Conservation (phyloP, 768 basidiomycete species). For the Serendipita sp. region DNA sequence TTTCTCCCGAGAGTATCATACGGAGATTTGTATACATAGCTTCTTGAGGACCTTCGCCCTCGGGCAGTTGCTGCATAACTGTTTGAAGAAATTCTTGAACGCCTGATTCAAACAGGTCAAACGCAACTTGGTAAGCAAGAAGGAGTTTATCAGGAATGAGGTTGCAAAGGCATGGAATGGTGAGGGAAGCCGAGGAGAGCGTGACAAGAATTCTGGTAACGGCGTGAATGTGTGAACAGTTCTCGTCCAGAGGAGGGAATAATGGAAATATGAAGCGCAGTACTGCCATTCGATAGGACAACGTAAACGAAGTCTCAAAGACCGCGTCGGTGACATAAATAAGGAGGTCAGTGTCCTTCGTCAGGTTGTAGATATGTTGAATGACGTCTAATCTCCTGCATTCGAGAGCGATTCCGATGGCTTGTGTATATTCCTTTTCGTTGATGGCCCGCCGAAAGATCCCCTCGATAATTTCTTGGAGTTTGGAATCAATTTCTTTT, state of each 20-base stretch:
- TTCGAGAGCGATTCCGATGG: slow-evolving; percentile 89
- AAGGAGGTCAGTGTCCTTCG: slow-evolving; percentile 60
- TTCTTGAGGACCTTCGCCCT: slow-evolving; percentile 38
- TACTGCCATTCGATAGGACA: slow-evolving; percentile 70
- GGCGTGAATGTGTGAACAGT: slow-evolving; percentile 59
- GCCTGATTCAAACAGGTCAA: slow-evolving; percentile 88
- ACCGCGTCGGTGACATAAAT: slow-evolving; percentile 87
- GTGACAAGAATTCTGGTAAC: slow-evolving; percentile 83
- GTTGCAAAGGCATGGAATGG: slow-evolving; percentile 46
- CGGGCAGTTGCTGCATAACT: slow-evolving; percentile 50
- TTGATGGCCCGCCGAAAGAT: slow-evolving; percentile 75
- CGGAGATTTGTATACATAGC: slow-evolving; percentile 54
- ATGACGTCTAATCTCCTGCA: slow-evolving; percentile 79
- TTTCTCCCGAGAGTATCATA: slow-evolving; percentile 75
- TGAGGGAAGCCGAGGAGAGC: slow-evolving; percentile 63
- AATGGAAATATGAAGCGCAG: slow-evolving; percentile 67
- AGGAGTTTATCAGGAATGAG: slow-evolving; percentile 55
- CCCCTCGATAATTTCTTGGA: slow-evolving; percentile 72
- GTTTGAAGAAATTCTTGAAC: slow-evolving; percentile 81
- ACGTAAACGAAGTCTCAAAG: slow-evolving; percentile 74
- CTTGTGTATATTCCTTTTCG: slow-evolving; percentile 78
- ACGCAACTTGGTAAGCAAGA: slow-evolving; percentile 86
- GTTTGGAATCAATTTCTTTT: slow-evolving; percentile 52
- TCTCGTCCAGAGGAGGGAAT: slow-evolving; percentile 64
- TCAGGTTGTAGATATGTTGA: slow-evolving; percentile 52